Evolutionary conservation across 148 eudicot species (phyloP).

Genomic region (Limonium bicolor): DNA sequence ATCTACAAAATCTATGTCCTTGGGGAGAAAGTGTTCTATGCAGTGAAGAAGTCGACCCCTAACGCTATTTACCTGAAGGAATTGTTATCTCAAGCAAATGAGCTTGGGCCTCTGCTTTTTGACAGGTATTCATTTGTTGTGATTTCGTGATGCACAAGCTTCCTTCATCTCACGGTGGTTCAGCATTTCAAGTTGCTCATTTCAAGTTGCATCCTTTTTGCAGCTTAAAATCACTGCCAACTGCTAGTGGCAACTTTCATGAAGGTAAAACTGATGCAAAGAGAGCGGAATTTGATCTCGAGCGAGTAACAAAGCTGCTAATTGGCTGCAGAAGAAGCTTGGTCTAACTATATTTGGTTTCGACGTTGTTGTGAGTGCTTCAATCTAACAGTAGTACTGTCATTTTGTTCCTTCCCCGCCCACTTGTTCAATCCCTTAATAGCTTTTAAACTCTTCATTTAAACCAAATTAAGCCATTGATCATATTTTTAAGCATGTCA

Average conservation of each 20-base stretch:
- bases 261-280: constrained; percentile 14
- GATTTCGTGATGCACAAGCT: neutral
- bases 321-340: constrained; percentile 53
- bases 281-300: constrained; percentile 50
- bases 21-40: constrained; percentile 59
- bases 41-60: constrained; percentile 74
- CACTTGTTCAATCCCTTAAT: too few species aligned
- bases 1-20: constrained; percentile 75
- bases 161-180: neutral
- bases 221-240: constrained; percentile 84
- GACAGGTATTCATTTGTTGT: constrained; percentile 38
- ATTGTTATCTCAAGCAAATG: constrained; percentile 28
- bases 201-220: constrained; percentile 1
- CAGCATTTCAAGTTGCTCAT: neutral
- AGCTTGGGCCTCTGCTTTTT: constrained; percentile 51
- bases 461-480: neutral
- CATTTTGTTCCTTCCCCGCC: too few species aligned
- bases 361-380: constrained; percentile 80
- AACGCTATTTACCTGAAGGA: constrained; percentile 44
- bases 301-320: constrained; percentile 69
- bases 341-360: constrained; percentile 84
- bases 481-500: neutral
- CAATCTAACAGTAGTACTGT: too few species aligned
- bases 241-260: constrained; percentile 23
- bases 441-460: neutral